Percentiles rank a stretch among this genome's conserved stretches.
Evolutionary conservation across 257 asterid species (phyloP).

Genomic region (Przewalskia tangutica): DNA sequence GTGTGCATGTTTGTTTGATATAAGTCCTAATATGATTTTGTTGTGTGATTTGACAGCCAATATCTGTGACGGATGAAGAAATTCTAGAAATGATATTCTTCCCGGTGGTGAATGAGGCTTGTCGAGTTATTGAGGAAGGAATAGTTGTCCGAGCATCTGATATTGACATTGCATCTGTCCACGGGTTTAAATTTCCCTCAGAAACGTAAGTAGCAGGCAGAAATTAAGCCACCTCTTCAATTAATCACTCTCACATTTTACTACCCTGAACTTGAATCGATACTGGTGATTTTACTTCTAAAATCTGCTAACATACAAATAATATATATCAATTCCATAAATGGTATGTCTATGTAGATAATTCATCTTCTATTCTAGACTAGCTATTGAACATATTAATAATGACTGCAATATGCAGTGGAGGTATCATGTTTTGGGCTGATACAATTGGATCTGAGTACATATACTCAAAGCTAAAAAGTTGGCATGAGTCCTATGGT

Average conservation of each 20-base stretch:
- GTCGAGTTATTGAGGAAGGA: slow-evolving; percentile 14
- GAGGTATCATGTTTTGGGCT: slow-evolving; percentile 5
- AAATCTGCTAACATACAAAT: too few species aligned
- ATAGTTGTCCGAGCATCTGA: slow-evolving; percentile 7
- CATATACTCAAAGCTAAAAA: neutral
- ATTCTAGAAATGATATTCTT: slow-evolving; percentile 14
- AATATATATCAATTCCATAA: too few species aligned
- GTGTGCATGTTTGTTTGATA: neutral
- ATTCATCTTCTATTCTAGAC: too few species aligned
- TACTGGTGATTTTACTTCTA: too few species aligned
- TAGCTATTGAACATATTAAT: neutral
- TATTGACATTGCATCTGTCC: slow-evolving; percentile 14
- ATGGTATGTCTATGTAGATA: too few species aligned
- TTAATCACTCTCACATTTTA: too few species aligned
- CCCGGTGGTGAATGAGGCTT: slow-evolving; percentile 19
- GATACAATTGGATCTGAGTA: slow-evolving; percentile 1
- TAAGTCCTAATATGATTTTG: too few species aligned
- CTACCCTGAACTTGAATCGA: neutral
- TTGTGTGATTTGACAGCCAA: neutral
- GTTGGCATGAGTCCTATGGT: neutral
- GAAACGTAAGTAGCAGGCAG: neutral
- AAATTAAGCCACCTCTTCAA: too few species aligned
- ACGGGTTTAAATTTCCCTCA: slow-evolving; percentile 13
- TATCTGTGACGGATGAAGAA: neutral
- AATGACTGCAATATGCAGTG: neutral